Evolutionary conservation across 2,329 filamentous ascomycete species (phyloP).

Genomic region (Calonectria ilicicola): DNA sequence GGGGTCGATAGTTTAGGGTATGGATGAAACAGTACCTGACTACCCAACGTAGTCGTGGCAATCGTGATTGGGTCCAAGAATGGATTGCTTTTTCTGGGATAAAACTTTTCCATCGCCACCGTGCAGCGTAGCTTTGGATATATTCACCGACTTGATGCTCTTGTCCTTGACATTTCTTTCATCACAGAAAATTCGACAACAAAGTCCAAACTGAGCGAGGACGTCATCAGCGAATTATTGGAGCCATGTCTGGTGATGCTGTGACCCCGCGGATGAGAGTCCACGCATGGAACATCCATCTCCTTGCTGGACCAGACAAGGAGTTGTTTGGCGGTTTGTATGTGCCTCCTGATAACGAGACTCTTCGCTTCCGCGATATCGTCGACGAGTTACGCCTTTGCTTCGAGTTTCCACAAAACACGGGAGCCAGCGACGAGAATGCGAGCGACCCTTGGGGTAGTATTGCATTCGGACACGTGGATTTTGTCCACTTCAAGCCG

Average conservation of each 20-base stretch:
- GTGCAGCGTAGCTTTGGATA: not conserved
- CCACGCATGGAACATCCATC: conserved; percentile 25
- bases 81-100: not conserved
- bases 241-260: not conserved
- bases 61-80: not conserved
- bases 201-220: not conserved
- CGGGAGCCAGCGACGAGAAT: not conserved
- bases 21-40: not conserved
- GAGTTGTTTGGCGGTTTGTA: conserved; percentile 17
- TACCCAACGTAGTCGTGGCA: not conserved
- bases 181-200: not conserved
- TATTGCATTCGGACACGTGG: not conserved
- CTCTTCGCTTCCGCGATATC: conserved; percentile 9
- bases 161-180: not conserved
- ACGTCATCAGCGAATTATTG: not conserved
- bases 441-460: not conserved
- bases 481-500: not conserved
- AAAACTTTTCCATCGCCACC: not conserved
- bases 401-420: not conserved
- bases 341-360: not conserved
- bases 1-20: not conserved
- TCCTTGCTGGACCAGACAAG: not conserved
- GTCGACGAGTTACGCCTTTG: conserved; percentile 14
- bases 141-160: not conserved
- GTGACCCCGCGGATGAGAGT: conserved; percentile 21